Conservation (phyloP, 1,284 basidiomycete genomes). For the Volvariella surrecta region DNA sequence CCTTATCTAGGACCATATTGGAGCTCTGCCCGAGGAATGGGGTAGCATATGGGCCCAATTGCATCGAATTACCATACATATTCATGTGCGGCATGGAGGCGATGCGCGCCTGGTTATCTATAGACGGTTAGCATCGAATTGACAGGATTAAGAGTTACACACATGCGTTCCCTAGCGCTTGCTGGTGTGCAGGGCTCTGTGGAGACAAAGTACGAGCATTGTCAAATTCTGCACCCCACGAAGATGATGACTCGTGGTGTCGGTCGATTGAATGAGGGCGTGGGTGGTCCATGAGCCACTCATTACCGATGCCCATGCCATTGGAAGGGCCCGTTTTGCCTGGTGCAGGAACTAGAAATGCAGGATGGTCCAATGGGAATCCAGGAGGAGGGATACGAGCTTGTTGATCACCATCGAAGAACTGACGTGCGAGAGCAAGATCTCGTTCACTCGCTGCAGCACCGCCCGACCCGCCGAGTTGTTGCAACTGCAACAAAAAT, state of each 20-base stretch:
- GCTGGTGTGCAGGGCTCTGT: slow-evolving; percentile 21
- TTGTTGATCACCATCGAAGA: slow-evolving; percentile 49
- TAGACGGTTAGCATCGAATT: not conserved
- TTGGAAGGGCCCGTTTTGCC: no score
- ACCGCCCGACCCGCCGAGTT: slow-evolving; percentile 51
- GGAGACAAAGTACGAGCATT: slow-evolving; percentile 15
- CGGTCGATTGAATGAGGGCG: no score
- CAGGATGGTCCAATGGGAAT: slow-evolving; percentile 16
- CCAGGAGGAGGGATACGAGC: slow-evolving; percentile 14
- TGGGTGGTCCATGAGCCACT: slow-evolving; percentile 37
- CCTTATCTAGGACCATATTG: slow-evolving; percentile 30
- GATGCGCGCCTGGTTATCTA: slow-evolving; percentile 23
- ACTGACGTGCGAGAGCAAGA: slow-evolving; percentile 67
- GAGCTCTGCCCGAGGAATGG: no score
- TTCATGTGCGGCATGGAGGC: slow-evolving; percentile 27
- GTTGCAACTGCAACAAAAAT: slow-evolving; percentile 45
- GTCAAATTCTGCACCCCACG: slow-evolving; percentile 48
- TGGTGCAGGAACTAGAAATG: no score
- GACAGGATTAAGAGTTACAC: slow-evolving; percentile 8
- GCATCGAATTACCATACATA: slow-evolving; percentile 24
- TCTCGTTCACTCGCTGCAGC: slow-evolving; percentile 52
- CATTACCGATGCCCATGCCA: slow-evolving; percentile 13
- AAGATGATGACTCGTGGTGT: slow-evolving; percentile 11
- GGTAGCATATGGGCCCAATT: slow-evolving; percentile 13
- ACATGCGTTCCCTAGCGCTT: slow-evolving; percentile 24